These are phyloP conservation scores for Fagus sylvatica DNA, from an alignment of 306 rosid genomes.

Conservation along the genomic window DNA sequence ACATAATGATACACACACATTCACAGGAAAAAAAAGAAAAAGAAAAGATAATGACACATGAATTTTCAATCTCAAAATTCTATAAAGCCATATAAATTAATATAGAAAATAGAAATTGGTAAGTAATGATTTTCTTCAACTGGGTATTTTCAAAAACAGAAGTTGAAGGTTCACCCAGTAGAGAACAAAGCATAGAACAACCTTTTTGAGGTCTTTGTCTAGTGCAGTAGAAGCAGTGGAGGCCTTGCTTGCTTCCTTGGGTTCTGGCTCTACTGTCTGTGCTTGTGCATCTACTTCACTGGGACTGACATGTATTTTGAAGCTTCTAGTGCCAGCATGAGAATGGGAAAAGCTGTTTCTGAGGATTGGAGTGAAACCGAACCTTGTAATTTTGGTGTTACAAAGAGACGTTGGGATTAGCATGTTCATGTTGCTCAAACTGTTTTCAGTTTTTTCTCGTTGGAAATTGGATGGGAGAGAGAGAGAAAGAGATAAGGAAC, in stretches of 20 bases:
- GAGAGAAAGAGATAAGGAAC: conserved; percentile 33
- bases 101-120: no score
- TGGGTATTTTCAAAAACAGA: neutral
- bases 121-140: no score
- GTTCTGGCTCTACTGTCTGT: conserved; percentile 24
- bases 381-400: conserved; percentile 35
- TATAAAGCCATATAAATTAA: no score
- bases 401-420: conserved; percentile 45
- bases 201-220: conserved; percentile 92
- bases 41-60: no score
- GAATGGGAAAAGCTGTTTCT: conserved; percentile 7
- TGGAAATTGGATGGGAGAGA: conserved; percentile 6
- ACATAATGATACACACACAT: no score
- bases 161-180: neutral
- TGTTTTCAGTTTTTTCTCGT: no score
- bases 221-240: conserved; percentile 48
- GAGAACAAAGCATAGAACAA: conserved; percentile 1
- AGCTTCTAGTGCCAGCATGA: conserved; percentile 31
- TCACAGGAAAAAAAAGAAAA: no score
- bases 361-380: conserved; percentile 22
- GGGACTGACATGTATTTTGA: conserved; percentile 51
- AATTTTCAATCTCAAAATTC: no score
- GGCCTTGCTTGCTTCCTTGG: conserved; percentile 26
- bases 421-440: conserved; percentile 44
- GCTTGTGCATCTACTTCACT: conserved; percentile 55